Conservation (phyloP, 805 yeast species). For the Saccharomycopsis vini region DNA sequence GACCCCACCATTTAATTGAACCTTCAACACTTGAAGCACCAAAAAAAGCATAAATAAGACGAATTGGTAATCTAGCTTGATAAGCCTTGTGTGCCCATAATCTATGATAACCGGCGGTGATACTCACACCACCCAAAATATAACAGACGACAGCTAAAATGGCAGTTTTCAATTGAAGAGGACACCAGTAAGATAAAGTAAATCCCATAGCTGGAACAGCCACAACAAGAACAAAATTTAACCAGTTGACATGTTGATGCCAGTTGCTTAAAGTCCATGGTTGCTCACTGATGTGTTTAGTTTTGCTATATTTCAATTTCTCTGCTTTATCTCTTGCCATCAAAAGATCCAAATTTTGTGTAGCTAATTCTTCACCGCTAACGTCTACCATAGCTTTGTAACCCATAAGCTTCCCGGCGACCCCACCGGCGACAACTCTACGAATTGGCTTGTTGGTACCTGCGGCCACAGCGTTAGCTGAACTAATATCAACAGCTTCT, state of each 20-base stretch:
- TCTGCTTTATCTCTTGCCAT: conserved; percentile 37
- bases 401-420: conserved; percentile 74
- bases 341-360: conserved; percentile 41
- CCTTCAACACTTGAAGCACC: conserved; percentile 84
- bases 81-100: conserved; percentile 72
- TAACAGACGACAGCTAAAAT: conserved; percentile 44
- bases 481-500: conserved; percentile 48
- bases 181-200: conserved; percentile 28
- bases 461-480: conserved; percentile 73
- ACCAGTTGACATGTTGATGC: conserved; percentile 71
- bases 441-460: conserved; percentile 65
- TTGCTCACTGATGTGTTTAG: conserved; percentile 60
- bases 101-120: conserved; percentile 81
- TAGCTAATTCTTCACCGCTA: conserved; percentile 53
- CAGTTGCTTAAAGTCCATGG: conserved; percentile 71
- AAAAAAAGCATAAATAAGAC: conserved; percentile 60
- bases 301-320: conserved; percentile 29
- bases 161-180: conserved; percentile 41
- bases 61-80: conserved; percentile 50
- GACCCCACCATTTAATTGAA: conserved; percentile 85
- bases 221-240: conserved; percentile 57
- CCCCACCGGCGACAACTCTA: conserved; percentile 69
- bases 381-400: conserved; percentile 62
- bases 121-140: conserved; percentile 57
- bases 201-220: conserved; percentile 52